Evolutionary conservation across 1,284 basidiomycete species (phyloP).

Genomic region (Meira nashicola): DNA sequence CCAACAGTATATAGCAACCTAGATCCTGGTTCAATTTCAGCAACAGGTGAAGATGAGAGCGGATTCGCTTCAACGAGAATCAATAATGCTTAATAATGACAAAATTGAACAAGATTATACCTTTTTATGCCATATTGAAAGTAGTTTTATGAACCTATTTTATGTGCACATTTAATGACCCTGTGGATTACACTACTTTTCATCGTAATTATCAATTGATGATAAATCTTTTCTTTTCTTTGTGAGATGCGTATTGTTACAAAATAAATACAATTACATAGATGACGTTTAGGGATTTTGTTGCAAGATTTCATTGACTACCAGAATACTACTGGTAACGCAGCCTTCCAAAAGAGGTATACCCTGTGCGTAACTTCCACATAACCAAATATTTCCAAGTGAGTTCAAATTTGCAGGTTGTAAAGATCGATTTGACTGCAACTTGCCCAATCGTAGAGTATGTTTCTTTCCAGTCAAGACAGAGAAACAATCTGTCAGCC

Average conservation of each 20-base stretch:
- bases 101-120: too few species aligned
- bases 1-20: too few species aligned
- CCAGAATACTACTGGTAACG: slow-evolving; percentile 22
- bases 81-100: too few species aligned
- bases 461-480: background rate
- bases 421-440: background rate
- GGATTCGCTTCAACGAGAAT: too few species aligned
- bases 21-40: too few species aligned
- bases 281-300: background rate
- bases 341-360: slow-evolving; percentile 34
- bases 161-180: too few species aligned
- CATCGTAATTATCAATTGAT: too few species aligned
- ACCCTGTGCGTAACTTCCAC: slow-evolving; percentile 29
- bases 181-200: too few species aligned
- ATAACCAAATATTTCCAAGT: slow-evolving; percentile 23
- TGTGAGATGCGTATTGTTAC: background rate
- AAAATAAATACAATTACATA: background rate
- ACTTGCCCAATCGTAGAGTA: background rate
- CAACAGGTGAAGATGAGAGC: too few species aligned
- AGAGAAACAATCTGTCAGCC: background rate
- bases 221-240: too few species aligned
- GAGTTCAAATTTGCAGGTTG: background rate
- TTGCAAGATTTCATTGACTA: slow-evolving; percentile 12
- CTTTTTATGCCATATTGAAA: too few species aligned
- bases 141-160: too few species aligned